Conservation (phyloP, 371 early-diverging fungal species). For the Umbelopsis sp. region DNA sequence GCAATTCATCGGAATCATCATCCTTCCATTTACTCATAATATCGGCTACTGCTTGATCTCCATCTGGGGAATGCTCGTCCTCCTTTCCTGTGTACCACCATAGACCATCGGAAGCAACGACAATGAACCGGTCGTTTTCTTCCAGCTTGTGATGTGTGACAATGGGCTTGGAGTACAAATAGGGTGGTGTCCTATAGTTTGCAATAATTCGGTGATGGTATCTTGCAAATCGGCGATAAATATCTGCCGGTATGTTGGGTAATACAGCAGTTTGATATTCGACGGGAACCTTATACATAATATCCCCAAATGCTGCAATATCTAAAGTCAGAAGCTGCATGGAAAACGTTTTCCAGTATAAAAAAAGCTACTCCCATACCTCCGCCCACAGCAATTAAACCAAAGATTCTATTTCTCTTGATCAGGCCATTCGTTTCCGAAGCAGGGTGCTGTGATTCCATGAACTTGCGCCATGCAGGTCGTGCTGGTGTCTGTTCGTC, state of each 20-base stretch:
- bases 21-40: conserved; percentile 40
- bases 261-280: conserved; percentile 63
- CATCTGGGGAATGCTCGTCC: conserved; percentile 55
- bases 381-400: conserved; percentile 56
- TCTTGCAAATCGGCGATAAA: conserved; percentile 64
- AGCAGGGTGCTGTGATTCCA: conserved; percentile 49
- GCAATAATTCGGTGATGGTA: conserved; percentile 66
- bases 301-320: conserved; percentile 77
- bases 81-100: conserved; percentile 86
- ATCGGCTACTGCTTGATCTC: conserved; percentile 44
- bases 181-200: conserved; percentile 87
- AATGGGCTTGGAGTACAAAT: conserved; percentile 90
- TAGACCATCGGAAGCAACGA: conserved; percentile 93
- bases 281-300: conserved; percentile 78
- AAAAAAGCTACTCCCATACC: conserved; percentile 31
- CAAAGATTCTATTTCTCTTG: conserved; percentile 48
- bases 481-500: conserved; percentile 53
- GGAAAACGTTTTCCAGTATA: conserved; percentile 20
- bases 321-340: conserved; percentile 53
- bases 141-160: conserved; percentile 69
- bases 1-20: conserved; percentile 41
- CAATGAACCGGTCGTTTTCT: conserved; percentile 77
- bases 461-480: conserved; percentile 44
- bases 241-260: conserved; percentile 52
- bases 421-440: conserved; percentile 42